Evolutionary conservation across 768 basidiomycete genomes (phyloP).

Genomic region (Lentinula sp.): DNA sequence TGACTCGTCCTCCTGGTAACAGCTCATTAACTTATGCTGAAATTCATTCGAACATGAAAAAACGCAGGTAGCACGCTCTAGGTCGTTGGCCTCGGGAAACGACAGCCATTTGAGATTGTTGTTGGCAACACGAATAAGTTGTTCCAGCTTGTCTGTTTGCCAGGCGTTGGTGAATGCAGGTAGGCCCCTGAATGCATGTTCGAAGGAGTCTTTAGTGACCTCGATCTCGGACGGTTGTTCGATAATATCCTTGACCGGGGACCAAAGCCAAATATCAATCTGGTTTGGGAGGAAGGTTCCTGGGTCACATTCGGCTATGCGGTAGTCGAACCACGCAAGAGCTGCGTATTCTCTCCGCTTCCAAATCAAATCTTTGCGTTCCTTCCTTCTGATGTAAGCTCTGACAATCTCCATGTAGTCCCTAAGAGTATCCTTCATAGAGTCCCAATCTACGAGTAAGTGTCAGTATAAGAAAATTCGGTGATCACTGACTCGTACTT

Average conservation of each 20-base stretch:
- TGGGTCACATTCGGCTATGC: constrained; percentile 9
- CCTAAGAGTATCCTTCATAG: background rate
- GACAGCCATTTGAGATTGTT: background rate
- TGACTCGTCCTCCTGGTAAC: constrained; percentile 6
- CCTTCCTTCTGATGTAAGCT: constrained; percentile 10
- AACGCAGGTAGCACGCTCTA: constrained; percentile 18
- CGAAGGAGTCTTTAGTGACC: constrained; percentile 5
- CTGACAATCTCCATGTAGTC: background rate
- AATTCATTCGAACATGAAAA: constrained; percentile 19
- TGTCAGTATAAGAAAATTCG: background rate
- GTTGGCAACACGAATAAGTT: background rate
- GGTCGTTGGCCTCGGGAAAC: background rate
- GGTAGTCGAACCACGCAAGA: constrained; percentile 17
- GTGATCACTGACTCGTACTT: background rate
- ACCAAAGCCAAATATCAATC: constrained; percentile 4
- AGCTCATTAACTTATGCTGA: background rate
- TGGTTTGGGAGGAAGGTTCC: constrained; percentile 5
- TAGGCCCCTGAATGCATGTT: constrained; percentile 7
- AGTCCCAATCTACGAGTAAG: background rate
- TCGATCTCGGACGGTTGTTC: constrained; percentile 8
- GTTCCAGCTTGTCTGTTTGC: background rate
- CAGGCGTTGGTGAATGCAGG: constrained; percentile 2
- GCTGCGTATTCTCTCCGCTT: constrained; percentile 14
- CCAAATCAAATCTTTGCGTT: constrained; percentile 13
- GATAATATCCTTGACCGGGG: constrained; percentile 11